These are phyloP conservation scores for Senna siamea DNA, from an alignment of 306 rosid genomes.

Conservation along the genomic window DNA sequence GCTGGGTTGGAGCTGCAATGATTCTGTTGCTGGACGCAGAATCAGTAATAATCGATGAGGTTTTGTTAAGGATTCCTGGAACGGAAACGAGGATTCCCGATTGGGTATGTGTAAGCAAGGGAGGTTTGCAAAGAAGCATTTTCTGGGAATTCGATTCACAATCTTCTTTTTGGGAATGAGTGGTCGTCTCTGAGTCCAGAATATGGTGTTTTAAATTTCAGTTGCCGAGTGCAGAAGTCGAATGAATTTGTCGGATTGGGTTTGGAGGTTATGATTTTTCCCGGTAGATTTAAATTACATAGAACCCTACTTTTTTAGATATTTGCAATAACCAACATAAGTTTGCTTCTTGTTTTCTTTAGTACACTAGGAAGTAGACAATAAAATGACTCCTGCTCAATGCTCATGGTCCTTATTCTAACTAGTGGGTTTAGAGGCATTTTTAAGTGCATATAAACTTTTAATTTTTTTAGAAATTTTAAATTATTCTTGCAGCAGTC, in stretches of 20 bases:
- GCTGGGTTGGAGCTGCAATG: slow-evolving; percentile 33
- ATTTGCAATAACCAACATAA: neutral
- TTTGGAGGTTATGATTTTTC: neutral
- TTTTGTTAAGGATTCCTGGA: slow-evolving; percentile 34
- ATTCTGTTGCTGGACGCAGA: slow-evolving; percentile 55
- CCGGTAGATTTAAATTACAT: neutral
- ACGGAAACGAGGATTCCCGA: slow-evolving; percentile 27
- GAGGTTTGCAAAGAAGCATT: slow-evolving; percentile 44
- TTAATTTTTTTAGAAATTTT: no score
- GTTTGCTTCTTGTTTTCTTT: neutral
- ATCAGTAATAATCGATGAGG: slow-evolving; percentile 37
- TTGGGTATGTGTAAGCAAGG: slow-evolving; percentile 31
- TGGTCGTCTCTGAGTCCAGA: neutral
- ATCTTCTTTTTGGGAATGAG: slow-evolving; percentile 6
- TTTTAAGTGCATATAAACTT: no score
- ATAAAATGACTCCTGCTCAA: no score
- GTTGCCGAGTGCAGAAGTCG: neutral
- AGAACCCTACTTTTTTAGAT: neutral
- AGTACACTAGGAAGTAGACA: no score
- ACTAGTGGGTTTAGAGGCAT: no score
- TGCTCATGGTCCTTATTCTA: no score
- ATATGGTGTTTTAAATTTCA: neutral
- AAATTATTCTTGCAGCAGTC: no score
- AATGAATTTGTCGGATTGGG: neutral
- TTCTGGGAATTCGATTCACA: slow-evolving; percentile 12